Percentiles rank a stretch among this genome's conserved stretches.
Conservation (phyloP, 2,329 filamentous ascomycete species). For the Diaporthe sp. region DNA sequence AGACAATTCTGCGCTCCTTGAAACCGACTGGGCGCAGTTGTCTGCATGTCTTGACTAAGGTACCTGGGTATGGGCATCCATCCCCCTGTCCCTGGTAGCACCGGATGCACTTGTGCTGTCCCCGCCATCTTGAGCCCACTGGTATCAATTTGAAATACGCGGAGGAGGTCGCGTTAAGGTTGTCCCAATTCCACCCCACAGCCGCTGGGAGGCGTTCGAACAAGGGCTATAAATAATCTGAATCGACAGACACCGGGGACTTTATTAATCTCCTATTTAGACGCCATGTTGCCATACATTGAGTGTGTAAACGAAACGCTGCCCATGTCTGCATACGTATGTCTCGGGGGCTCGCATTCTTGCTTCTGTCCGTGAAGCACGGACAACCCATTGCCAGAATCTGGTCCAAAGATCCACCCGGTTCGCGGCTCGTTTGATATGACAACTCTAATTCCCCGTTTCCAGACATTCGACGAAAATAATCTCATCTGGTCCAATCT, state of each 20-base stretch:
- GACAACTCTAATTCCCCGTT: background rate
- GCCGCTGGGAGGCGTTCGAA: background rate
- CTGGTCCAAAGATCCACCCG: background rate
- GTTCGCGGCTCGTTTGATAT: slow-evolving; percentile 11
- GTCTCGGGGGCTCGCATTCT: slow-evolving; percentile 3
- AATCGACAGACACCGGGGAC: background rate
- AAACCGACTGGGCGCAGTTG: slow-evolving; percentile 19
- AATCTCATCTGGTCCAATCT: background rate
- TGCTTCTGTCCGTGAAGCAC: slow-evolving; percentile 5
- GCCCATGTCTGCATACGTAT: background rate
- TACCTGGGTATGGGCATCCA: background rate
- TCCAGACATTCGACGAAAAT: background rate
- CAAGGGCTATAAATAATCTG: background rate
- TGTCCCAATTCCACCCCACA: background rate
- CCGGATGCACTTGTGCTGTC: background rate
- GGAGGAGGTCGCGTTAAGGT: background rate
- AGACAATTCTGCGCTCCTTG: slow-evolving; percentile 18
- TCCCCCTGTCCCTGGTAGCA: background rate
- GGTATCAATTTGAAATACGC: background rate
- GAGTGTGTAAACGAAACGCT: background rate
- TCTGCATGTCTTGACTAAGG: slow-evolving; percentile 30
- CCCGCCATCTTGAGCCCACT: background rate
- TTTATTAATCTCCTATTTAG: background rate
- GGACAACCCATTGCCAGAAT: background rate
- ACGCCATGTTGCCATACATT: background rate